phyloP scores from a whole-genome alignment of 192 early-diverging fungal genomes.

The Borealophlyctis nickersoniae region DNA sequence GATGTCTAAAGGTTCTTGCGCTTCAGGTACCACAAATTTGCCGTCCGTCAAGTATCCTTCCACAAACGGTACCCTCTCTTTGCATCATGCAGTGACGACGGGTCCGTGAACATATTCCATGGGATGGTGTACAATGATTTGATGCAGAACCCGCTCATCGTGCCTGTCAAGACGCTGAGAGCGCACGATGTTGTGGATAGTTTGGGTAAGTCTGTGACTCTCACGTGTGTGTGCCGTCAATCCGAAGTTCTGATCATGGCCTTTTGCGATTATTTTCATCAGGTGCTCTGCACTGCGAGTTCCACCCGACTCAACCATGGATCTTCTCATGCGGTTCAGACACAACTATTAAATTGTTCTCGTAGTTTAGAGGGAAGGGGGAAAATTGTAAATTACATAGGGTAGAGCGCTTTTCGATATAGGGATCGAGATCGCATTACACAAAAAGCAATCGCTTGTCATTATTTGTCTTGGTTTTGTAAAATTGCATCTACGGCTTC shows the following conservation, averaged over 20 bases:
- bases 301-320: conserved; percentile 98
- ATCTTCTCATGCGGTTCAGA: conserved; percentile 90
- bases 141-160: conserved; percentile 94
- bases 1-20: not conserved
- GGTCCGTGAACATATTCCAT: conserved; percentile 93
- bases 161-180: conserved; percentile 92
- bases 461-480: no score
- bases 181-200: conserved; percentile 72
- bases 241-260: not conserved
- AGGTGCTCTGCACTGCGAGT: conserved; percentile 80
- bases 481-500: conserved; percentile 64
- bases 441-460: no score
- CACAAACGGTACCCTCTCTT: conserved; percentile 90
- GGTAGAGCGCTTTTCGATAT: no score
- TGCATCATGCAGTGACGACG: conserved; percentile 89
- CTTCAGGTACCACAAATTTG: conserved; percentile 77
- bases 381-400: no score
- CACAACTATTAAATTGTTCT: conserved; percentile 82
- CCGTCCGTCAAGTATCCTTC: conserved; percentile 83
- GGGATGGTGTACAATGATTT: conserved; percentile 97
- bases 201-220: conserved; percentile 50
- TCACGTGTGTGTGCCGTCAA: conserved; percentile 2
- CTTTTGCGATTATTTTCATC: conserved; percentile 8
- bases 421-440: no score
- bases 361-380: no score